Evolutionary conservation across 495 filamentous ascomycete species (phyloP).

Genomic region (Neurospora intermedia): DNA sequence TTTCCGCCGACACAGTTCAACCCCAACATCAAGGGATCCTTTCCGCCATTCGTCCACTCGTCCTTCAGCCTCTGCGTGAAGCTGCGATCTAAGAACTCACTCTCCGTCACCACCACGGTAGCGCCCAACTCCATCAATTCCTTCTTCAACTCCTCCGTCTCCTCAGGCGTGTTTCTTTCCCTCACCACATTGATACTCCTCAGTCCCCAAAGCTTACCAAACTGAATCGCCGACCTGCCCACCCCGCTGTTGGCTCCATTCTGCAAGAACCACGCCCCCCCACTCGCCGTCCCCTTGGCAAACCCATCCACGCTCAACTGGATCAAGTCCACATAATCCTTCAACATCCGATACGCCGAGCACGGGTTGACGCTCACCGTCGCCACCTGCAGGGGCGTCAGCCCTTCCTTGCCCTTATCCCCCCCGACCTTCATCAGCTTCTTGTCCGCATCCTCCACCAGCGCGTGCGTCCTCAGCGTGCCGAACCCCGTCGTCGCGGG

Average conservation of each 20-base stretch:
- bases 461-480: constrained; percentile 86
- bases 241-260: constrained; percentile 94
- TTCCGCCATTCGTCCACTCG: constrained; percentile 52
- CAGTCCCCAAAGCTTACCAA: constrained; percentile 72
- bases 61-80: constrained; percentile 56
- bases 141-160: constrained; percentile 54
- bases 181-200: constrained; percentile 81
- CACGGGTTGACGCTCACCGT: constrained; percentile 87
- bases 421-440: constrained; percentile 55
- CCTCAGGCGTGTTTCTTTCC: constrained; percentile 47
- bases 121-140: constrained; percentile 67
- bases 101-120: constrained; percentile 70
- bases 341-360: constrained; percentile 85
- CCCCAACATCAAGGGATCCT: constrained; percentile 60
- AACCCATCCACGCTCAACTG: constrained; percentile 23
- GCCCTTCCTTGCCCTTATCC: constrained; percentile 33
- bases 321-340: constrained; percentile 57
- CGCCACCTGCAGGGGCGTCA: constrained; percentile 65
- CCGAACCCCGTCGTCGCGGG: constrained; percentile 71
- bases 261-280: constrained; percentile 85
- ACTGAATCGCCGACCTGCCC: constrained; percentile 77
- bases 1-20: constrained; percentile 96
- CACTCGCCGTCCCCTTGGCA: constrained; percentile 15
- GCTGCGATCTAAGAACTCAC: constrained; percentile 49
- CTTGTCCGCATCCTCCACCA: constrained; percentile 47